phyloP scores from a whole-genome alignment of 768 basidiomycete genomes.

The Hygrophorus pudorinus region DNA sequence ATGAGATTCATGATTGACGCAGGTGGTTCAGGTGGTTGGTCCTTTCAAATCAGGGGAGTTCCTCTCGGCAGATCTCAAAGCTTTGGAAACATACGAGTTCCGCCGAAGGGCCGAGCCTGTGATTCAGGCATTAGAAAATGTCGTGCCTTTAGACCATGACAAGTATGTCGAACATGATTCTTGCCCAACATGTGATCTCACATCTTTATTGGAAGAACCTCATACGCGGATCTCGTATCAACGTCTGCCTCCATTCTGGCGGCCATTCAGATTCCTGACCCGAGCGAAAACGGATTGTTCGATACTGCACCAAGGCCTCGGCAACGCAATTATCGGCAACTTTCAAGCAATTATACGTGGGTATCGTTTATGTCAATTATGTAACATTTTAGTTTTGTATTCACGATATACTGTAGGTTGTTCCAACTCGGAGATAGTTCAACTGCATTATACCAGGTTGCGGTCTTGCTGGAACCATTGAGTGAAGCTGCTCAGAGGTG shows the following conservation, averaged over 20 bases:
- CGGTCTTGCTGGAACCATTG: conserved; percentile 73
- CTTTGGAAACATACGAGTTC: conserved; percentile 67
- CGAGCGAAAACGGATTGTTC: conserved; percentile 63
- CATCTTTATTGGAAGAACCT: conserved; percentile 28
- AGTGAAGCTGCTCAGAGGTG: conserved; percentile 82
- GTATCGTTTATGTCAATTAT: conserved; percentile 15
- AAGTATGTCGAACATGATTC: conserved; percentile 23
- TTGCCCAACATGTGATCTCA: background rate
- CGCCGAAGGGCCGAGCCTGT: conserved; percentile 62
- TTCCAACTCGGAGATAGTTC: conserved; percentile 61
- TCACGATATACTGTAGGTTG: conserved; percentile 31
- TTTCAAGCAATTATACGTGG: conserved; percentile 60
- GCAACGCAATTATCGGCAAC: conserved; percentile 44
- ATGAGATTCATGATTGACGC: background rate
- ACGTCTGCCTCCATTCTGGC: conserved; percentile 66
- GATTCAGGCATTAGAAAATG: conserved; percentile 48
- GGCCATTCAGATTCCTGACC: conserved; percentile 60
- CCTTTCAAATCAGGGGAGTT: conserved; percentile 58
- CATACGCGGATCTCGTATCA: conserved; percentile 50
- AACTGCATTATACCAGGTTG: conserved; percentile 60
- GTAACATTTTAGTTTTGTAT: background rate
- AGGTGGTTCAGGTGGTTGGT: conserved; percentile 53
- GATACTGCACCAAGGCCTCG: conserved; percentile 54
- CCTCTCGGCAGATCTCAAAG: conserved; percentile 56
- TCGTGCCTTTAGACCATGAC: conserved; percentile 34